Conservation (phyloP, 2,329 filamentous ascomycete genomes). For the Neonectria sp. region DNA sequence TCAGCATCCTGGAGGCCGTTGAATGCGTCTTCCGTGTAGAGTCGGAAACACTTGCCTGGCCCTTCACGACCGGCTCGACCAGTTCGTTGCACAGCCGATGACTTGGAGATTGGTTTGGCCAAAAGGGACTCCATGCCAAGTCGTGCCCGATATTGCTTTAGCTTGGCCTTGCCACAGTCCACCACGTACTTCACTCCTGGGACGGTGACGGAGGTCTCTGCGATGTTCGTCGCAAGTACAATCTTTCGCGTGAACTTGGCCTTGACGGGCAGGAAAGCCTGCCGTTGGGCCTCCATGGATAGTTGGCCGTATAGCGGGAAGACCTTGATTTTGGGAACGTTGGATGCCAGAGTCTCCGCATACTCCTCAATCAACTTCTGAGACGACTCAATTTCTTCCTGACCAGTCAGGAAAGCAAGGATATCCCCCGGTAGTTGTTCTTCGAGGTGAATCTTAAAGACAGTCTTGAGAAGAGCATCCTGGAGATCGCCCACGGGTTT, state of each 20-base stretch:
- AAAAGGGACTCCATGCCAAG: constrained; percentile 93
- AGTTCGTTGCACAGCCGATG: constrained; percentile 90
- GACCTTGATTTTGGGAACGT: constrained; percentile 80
- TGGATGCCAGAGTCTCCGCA: constrained; percentile 77
- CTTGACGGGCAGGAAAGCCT: constrained; percentile 84
- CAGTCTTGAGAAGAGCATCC: constrained; percentile 83
- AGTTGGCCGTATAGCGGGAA: constrained; percentile 92
- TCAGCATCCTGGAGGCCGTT: constrained; percentile 79
- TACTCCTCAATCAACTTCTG: constrained; percentile 88
- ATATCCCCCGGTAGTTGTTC: constrained; percentile 96
- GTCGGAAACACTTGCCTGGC: constrained; percentile 87
- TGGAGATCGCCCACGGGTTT: constrained; percentile 85
- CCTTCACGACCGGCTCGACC: constrained; percentile 95
- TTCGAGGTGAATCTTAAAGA: constrained; percentile 89
- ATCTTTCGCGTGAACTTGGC: constrained; percentile 86
- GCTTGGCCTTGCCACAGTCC: constrained; percentile 93
- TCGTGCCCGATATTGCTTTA: constrained; percentile 89
- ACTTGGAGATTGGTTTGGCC: constrained; percentile 91
- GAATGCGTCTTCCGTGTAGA: constrained; percentile 89
- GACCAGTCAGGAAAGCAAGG: constrained; percentile 91
- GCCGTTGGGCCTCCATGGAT: constrained; percentile 87
- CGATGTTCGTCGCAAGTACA: constrained; percentile 95
- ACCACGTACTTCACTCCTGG: constrained; percentile 93
- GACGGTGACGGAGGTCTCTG: constrained; percentile 98
- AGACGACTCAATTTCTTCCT: constrained; percentile 90